Base-by-base conservation (phyloP, 2,329 filamentous ascomycete species). In the Huntiella bhutanensis region DNA sequence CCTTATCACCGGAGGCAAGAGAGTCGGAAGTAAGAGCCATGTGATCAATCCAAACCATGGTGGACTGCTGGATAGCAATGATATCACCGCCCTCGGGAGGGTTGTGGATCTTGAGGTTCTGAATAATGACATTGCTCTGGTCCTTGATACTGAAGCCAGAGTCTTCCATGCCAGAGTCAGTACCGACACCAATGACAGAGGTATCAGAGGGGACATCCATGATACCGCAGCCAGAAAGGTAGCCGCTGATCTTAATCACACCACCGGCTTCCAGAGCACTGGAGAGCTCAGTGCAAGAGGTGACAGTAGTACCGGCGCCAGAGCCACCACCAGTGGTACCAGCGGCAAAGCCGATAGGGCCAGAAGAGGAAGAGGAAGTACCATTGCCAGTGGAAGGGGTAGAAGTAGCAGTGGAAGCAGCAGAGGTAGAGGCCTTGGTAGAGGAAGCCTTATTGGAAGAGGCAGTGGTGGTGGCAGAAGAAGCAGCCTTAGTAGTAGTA, bases 121-220 rank as follows among this genome's bases (percentile, higher is more conserved):
- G 68, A 42, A 76, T 55, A 47, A 76, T 73, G 42, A 75, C 70
- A 52, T 76, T 75, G 48, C 55, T 62, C 13, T 57, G 60, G 34
- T 59, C 55, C 56, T 66, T 67, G 52, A 73, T 58, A 46, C 62
- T 64, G 41, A 74, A 57, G 5, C 65, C 65, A 46, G 66, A 58
- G 43, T 64, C 61, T n/a, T 62, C 59, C 55, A 45, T 53, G 56
- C 60, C 57, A 34, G 62, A 65, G 42, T 59, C 59, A 35, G 62
- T 59, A 43, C 67, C 63, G 48, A 67, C 62, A 47, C 70, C 70
- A 45, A 72, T 60, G 51, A 74, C 60, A 16, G 64, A 66, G 49
- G 69, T 74, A 59, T 68, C 65, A 48, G 63, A 64, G 46, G 58
- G 56, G 35, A 73, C 57, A 50, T 65, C 62, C 49, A 72, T 56